phyloP scores from a whole-genome alignment of 495 filamentous ascomycete species.

The Penicillium roqueforti region DNA sequence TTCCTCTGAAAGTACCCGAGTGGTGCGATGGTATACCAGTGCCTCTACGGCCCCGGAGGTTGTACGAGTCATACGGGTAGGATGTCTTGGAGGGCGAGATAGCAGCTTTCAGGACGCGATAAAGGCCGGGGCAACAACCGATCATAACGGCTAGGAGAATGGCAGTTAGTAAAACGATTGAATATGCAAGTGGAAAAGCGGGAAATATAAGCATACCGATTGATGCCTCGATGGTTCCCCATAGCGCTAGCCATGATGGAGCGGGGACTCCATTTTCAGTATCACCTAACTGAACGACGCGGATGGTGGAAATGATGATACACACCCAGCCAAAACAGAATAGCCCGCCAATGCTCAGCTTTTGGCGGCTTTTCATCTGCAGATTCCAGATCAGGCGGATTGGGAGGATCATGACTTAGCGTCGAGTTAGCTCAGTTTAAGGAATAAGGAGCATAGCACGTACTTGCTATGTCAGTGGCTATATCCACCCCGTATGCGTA shows the following conservation, averaged over 20 bases:
- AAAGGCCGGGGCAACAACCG: constrained; percentile 22
- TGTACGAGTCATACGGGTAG: constrained; percentile 17
- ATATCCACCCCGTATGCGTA: constrained; percentile 40
- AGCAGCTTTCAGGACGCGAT: constrained; percentile 16
- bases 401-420: constrained; percentile 48
- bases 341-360: constrained; percentile 42
- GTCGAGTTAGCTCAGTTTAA: neutral
- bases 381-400: constrained; percentile 48
- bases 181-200: neutral
- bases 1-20: neutral
- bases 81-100: constrained; percentile 8
- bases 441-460: neutral
- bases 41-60: neutral
- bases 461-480: constrained; percentile 44
- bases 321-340: constrained; percentile 50
- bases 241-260: constrained; percentile 26
- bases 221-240: constrained; percentile 25
- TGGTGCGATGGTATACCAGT: constrained; percentile 12
- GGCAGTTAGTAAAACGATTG: neutral
- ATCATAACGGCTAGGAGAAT: constrained; percentile 16
- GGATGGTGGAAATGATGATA: constrained; percentile 48
- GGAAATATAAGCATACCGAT: constrained; percentile 15
- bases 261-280: constrained; percentile 11
- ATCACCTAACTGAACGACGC: constrained; percentile 34
- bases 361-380: constrained; percentile 41